Evolutionary conservation across 75 land plant genomes (phyloP).

Genomic region (Cryptomeria japonica): DNA sequence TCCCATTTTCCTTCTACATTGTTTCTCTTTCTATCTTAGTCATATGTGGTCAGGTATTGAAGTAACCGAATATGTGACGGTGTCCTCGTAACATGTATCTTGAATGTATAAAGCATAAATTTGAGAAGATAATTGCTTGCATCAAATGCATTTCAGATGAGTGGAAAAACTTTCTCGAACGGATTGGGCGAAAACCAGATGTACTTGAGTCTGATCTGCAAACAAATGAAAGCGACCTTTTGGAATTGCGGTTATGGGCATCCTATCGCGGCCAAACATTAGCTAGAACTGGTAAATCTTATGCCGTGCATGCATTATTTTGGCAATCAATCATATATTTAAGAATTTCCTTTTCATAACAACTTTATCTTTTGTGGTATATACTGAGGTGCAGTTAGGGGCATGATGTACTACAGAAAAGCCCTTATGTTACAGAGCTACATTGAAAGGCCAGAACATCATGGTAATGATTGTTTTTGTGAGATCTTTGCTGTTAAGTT

Average conservation of each 20-base stretch:
- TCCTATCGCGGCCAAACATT: slow-evolving; percentile 98
- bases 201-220: slow-evolving; percentile 41
- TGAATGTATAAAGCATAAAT: neutral
- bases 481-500: neutral
- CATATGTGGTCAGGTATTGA: neutral
- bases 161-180: slow-evolving; percentile 91
- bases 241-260: slow-evolving; percentile 96
- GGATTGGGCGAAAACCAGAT: slow-evolving; percentile 69
- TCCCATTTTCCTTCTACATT: neutral
- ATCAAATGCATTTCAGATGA: slow-evolving; percentile 59
- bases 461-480: slow-evolving; percentile 37
- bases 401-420: slow-evolving; percentile 98
- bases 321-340: neutral
- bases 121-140: neutral
- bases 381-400: slow-evolving; percentile 70
- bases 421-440: slow-evolving; percentile 90
- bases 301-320: neutral
- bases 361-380: neutral
- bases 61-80: neutral
- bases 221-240: slow-evolving; percentile 44
- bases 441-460: slow-evolving; percentile 50
- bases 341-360: neutral
- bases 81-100: neutral
- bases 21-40: neutral
- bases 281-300: slow-evolving; percentile 85